Conservation (phyloP, 2,329 filamentous ascomycete genomes). For the Fusarium fujikuroi region DNA sequence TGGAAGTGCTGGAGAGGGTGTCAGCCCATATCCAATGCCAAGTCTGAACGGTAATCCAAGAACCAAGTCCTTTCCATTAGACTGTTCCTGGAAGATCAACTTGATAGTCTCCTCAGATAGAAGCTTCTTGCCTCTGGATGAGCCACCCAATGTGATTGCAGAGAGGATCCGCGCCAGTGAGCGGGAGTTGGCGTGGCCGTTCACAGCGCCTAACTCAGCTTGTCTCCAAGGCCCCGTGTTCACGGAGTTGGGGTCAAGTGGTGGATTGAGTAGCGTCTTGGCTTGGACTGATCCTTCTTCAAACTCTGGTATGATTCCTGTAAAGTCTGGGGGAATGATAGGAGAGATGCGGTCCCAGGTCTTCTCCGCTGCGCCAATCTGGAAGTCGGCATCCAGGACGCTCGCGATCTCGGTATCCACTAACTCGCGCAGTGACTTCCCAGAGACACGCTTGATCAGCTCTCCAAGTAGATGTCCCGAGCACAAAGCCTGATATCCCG, state of each 20-base stretch:
- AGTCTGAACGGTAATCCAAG: not conserved
- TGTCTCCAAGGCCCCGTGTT: not conserved
- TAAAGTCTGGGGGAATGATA: rapidly evolving
- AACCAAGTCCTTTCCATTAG: not conserved
- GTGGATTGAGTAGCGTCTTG: not conserved
- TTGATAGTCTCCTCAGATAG: not conserved
- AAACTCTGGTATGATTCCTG: not conserved
- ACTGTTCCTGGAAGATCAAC: not conserved
- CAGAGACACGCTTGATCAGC: not conserved
- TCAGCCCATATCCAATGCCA: not conserved
- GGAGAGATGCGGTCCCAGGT: not conserved
- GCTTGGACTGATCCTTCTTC: not conserved
- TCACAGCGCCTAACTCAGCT: not conserved
- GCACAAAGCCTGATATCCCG: not conserved
- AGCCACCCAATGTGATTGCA: not conserved
- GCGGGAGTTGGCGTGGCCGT: not conserved
- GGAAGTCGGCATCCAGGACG: not conserved
- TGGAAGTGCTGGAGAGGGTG: not conserved
- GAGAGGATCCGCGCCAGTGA: not conserved
- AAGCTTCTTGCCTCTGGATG: not conserved
- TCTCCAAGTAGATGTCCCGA: not conserved
- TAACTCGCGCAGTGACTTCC: not conserved
- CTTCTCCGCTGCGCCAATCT: not conserved
- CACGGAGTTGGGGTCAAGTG: not conserved
- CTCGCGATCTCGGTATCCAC: not conserved